phyloP scores from a whole-genome alignment of 768 basidiomycete species.

The Hydnomerulius pinastri region DNA sequence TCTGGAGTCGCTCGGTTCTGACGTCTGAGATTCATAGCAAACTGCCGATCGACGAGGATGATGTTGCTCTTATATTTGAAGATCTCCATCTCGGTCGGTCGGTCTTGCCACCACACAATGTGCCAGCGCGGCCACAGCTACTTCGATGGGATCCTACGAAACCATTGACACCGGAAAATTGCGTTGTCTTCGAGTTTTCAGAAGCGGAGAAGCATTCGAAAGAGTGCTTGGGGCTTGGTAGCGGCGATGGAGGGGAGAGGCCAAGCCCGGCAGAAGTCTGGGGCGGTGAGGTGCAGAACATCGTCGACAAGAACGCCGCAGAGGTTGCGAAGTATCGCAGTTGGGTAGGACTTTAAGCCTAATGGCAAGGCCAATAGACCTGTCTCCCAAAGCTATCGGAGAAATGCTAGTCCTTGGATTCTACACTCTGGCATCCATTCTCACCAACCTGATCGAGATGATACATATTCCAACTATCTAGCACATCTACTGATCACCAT shows the following conservation, averaged over 20 bases:
- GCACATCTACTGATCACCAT: too few relatives aligned
- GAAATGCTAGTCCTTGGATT: not conserved
- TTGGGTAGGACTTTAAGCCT: conserved; percentile 44
- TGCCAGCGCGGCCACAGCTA: conserved; percentile 72
- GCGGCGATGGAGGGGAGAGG: conserved; percentile 7
- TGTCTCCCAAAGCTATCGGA: not conserved
- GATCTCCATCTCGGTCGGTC: conserved; percentile 83
- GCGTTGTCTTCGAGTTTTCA: conserved; percentile 77
- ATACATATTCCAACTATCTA: not conserved
- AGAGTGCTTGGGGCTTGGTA: conserved; percentile 39
- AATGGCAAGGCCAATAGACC: not conserved
- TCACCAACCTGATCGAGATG: not conserved
- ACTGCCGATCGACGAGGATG: conserved; percentile 80
- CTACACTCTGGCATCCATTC: not conserved
- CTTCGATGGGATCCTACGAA: conserved; percentile 76
- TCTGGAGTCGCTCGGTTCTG: not conserved
- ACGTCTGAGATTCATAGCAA: conserved; percentile 43
- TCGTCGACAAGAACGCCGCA: conserved; percentile 57
- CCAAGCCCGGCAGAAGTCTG: conserved; percentile 59
- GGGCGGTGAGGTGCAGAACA: conserved; percentile 60
- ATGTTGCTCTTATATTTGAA: conserved; percentile 82
- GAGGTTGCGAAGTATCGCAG: conserved; percentile 59
- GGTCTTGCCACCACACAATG: conserved; percentile 72
- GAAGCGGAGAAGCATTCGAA: conserved; percentile 71
- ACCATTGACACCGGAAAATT: conserved; percentile 75